A percentile compares a stretch with the other conserved stretches of the same genome.
Conservation (phyloP, 2,329 filamentous ascomycete genomes). For the Aspergillus jensenii region DNA sequence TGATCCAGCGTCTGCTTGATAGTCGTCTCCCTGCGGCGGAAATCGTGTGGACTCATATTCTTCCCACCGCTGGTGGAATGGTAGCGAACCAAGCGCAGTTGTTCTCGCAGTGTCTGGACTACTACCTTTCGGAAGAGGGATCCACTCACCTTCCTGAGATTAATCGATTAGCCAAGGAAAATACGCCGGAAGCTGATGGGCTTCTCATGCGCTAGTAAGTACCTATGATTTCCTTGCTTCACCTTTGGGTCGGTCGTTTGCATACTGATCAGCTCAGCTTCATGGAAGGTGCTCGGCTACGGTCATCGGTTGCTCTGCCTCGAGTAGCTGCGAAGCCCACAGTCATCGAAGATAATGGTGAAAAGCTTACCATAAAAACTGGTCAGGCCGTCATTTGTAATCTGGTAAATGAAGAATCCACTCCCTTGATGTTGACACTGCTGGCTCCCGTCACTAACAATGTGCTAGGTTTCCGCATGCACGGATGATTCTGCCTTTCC, state of each 20-base stretch:
- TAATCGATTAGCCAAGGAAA: constrained; percentile 46
- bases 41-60: constrained; percentile 58
- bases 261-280: constrained; percentile 28
- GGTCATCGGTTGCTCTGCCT: constrained; percentile 38
- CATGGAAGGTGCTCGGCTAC: constrained; percentile 41
- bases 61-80: constrained; percentile 58
- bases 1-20: constrained; percentile 55
- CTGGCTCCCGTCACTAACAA: not conserved
- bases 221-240: too few relatives aligned
- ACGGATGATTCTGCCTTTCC: constrained; percentile 38
- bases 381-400: constrained; percentile 39
- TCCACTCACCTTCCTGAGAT: constrained; percentile 50
- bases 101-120: constrained; percentile 58
- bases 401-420: constrained; percentile 28
- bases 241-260: not conserved
- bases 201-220: constrained; percentile 52
- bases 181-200: constrained; percentile 48
- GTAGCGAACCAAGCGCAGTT: constrained; percentile 59
- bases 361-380: constrained; percentile 32
- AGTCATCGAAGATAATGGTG: constrained; percentile 35
- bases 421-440: not conserved
- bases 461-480: constrained; percentile 33
- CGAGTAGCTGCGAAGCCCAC: constrained; percentile 34
- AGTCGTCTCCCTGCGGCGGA: constrained; percentile 48
- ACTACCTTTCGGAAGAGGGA: constrained; percentile 54